Base-by-base conservation (phyloP, 1,139 yeast genomes). In the Protomyces arabidopsidicola region DNA sequence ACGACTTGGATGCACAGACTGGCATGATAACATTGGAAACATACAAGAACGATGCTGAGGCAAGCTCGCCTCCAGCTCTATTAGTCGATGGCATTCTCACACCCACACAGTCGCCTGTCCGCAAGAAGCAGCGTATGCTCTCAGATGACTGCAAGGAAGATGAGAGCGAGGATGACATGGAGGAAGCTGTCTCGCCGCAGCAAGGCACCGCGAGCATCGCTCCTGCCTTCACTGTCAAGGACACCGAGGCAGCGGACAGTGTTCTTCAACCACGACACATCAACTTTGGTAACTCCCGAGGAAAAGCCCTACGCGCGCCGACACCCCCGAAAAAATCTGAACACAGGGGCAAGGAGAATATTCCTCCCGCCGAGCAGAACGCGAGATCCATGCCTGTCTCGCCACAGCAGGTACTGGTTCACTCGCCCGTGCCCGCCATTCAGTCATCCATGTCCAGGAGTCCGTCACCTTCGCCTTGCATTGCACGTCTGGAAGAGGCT, bases 291-390 rank as follows among this genome's bases (percentile, higher is more conserved):
- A 34, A 24, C 10, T 14, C 24, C 27, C 16, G 22, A 12, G 31
- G n/a, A 16, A 42, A 42, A 9, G 3, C 12, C 20, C 24, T 10
- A 18, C 48, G 48, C 12, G 24, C 48, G 10, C 48, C 48, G 14
- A 42, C 48, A 9, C 48, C 48, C 22, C 48, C 48, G 22, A 42
- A 42, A 20, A 42, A 42, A 3, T 42, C 48, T 4, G 22, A 10
- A n/a, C 24, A 42, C 48, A 18, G 48, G 14, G 62, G 52, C 9
- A 52, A 58, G 31, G 62, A 58, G 16, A 58, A 58, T 31, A 34
- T 52, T 18, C 56, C 62, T 16, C 60, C 60, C 2, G n/a, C 1
- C 4, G 35, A 38, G 35, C 42, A 36, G 9, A 14, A n/a, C 42
- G 1, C 18, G 20, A 53, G 38, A 10, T 27, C 48, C 14, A 22